Percentiles rank a stretch among this genome's conserved stretches.
Conservation (phyloP, 768 basidiomycete genomes). For the Trametes cingulata region DNA sequence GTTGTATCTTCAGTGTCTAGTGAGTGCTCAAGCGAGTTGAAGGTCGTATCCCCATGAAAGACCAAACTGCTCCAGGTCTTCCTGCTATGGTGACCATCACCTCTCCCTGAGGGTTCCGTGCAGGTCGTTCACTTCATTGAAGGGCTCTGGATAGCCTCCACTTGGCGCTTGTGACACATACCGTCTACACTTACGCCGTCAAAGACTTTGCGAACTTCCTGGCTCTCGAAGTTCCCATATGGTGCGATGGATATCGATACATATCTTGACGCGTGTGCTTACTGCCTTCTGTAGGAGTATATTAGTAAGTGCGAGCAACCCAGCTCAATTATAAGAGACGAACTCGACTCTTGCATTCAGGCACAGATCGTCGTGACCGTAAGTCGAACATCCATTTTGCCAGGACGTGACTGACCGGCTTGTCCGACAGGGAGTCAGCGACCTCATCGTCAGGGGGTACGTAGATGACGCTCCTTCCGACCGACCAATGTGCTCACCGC, state of each 20-base stretch:
- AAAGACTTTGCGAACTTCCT: constrained; percentile 25
- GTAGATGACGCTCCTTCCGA: background rate
- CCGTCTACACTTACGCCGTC: constrained; percentile 29
- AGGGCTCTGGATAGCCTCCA: constrained; percentile 25
- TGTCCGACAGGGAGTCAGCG: constrained; percentile 27
- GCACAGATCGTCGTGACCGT: constrained; percentile 19
- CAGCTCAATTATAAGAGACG: background rate
- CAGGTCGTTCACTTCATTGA: background rate
- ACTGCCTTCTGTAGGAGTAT: constrained; percentile 22
- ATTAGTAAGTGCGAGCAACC: constrained; percentile 14
- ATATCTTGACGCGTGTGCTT: background rate
- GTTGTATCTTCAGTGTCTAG: constrained; percentile 8
- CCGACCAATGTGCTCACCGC: background rate
- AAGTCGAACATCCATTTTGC: background rate
- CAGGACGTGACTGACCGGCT: background rate
- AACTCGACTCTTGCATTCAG: background rate
- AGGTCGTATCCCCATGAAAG: background rate
- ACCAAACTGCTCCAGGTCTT: constrained; percentile 10
- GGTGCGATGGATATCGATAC: constrained; percentile 12
- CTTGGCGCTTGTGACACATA: constrained; percentile 17
- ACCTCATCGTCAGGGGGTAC: constrained; percentile 27
- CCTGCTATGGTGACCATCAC: constrained; percentile 11
- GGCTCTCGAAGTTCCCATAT: constrained; percentile 19
- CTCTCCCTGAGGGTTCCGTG: background rate
- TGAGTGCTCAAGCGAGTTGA: background rate